A percentile compares a stretch with the other conserved stretches of the same genome.
Conservation (phyloP, 169 alveolate species). For the Plasmodium chabaudi region DNA sequence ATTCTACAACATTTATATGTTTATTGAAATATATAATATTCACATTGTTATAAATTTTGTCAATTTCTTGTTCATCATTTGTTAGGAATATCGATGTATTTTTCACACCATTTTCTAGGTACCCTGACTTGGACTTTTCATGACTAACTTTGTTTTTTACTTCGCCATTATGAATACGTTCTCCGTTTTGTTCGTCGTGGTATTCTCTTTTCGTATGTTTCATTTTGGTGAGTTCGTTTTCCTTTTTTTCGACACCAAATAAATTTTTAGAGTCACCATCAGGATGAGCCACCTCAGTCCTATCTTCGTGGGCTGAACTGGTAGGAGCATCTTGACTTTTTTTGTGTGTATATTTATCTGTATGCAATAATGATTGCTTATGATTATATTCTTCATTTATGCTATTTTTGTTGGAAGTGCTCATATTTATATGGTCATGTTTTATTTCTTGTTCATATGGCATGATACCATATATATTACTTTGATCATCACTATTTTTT, state of each 20-base stretch:
- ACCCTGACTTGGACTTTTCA: neutral
- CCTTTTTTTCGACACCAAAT: neutral
- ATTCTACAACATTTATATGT: conserved; percentile 56
- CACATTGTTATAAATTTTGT: conserved; percentile 47
- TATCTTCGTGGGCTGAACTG: too few relatives aligned
- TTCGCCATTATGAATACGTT: neutral
- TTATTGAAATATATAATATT: conserved; percentile 64
- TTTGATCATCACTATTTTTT: neutral
- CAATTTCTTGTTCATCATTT: conserved; percentile 43
- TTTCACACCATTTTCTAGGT: neutral
- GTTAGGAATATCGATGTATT: neutral
- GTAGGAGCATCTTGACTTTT: too few relatives aligned
- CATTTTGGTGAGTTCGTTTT: neutral
- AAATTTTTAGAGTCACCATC: neutral
- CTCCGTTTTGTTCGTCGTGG: too few relatives aligned
- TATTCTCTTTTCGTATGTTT: neutral
- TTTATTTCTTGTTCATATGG: neutral
- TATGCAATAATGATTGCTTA: too few relatives aligned
- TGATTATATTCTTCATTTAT: too few relatives aligned
- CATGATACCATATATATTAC: neutral
- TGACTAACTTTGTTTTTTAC: neutral
- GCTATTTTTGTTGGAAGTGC: too few relatives aligned
- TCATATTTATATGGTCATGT: neutral
- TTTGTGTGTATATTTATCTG: too few relatives aligned
- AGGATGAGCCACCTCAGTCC: neutral